Evolutionary conservation across 352 stramenopile genomes (phyloP), one percentile per base, ranked within the genome.

Genomic region (Peronospora tabacina): DNA sequence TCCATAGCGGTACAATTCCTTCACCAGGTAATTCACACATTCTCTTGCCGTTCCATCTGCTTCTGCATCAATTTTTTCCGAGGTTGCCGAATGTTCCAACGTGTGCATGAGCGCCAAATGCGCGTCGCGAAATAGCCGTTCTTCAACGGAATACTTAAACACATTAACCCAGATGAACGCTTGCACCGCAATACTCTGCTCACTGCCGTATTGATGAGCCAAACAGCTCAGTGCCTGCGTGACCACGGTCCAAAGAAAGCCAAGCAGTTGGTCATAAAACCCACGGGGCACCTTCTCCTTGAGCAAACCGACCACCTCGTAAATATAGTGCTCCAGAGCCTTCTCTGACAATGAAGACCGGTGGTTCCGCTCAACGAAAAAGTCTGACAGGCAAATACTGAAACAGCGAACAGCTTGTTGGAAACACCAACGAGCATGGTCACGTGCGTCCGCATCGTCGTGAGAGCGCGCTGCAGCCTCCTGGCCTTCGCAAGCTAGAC

Each of bases 91-190:
- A 3, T 79, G 17, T 9, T 83, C 72, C 8, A 80, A 57, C 11
- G 66, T 72, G 29, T 84, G 75, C 72, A 86, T 86, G n/a, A 90
- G 58, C 32, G 78, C 78, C 22, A 87, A 55, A 28, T 90, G 78
- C 0, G 75, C 75, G 26, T 87, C 76, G 6, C 75, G 72, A 44
- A 82, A 87, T 12, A 58, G 32, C 19, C 52, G 68, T 20, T 82
- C 70, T 24, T 90, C 75, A 1, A 87, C 72, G 3, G 75, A 82
- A 26, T 82, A 82, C 55, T 90, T 90, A 44, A 90, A 90, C 44
- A 90, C 70, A 51, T 90, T 87, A 11, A 90, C 71, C 79, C 79
- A 90, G 4, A 87, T 66, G 42, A 90, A 90, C 5, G 74, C 82
- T 57, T 90, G 72, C 19, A 87, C 44, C 2, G 65, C 66, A 15